Evolutionary conservation across 2,329 filamentous ascomycete species (phyloP), one percentile per base, ranked within the genome.

Genomic region (Talaromyces albobiverticillius): DNA sequence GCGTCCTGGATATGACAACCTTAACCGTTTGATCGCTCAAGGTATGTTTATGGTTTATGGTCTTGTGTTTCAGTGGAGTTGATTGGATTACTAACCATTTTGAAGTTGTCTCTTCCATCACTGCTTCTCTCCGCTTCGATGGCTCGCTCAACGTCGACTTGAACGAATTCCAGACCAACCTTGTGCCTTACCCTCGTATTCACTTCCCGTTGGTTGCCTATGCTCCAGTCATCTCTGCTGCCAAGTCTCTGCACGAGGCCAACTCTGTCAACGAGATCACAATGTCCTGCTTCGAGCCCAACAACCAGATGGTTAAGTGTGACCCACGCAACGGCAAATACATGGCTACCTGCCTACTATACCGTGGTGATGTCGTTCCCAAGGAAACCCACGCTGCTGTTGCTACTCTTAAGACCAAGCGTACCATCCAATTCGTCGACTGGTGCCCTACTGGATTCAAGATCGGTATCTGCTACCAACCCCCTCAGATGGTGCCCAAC

Each of bases 281-380:
- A 77, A 95, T 93, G 86, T 90, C 90, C 63, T 97, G 93, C 87
- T 99, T 99, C 81, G 93, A 99, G 85, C 91, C 93, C 67, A 89
- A 96, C 86, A 96, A 96, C 86, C 93, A 99, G 87, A 99, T 99
- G 93, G 93, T 99, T 75, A 96, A 96, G 84, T 99, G 93, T 73
- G 94, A 99, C 75, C 93, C 93, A 66, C 91, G 92, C 71, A 92
- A 95, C 76, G 93, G 93, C 78, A 99, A 99, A 84, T 99, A 99
- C 85, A 99, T 99, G 93, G 93, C 93, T 62, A 96, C 92, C 68
- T 96, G 92, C 77, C 78, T 99, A 78, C 81, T 99, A 74, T 99
- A 99, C 85, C 93, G 93, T 74, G 94, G 93, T 76, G 94, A 97
- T 69, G 93, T 99, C 66, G 94, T 97, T 59, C 90, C 93, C 77